Evolutionary conservation across 805 yeast species (phyloP).

Genomic region (Ogataea ganodermae): DNA sequence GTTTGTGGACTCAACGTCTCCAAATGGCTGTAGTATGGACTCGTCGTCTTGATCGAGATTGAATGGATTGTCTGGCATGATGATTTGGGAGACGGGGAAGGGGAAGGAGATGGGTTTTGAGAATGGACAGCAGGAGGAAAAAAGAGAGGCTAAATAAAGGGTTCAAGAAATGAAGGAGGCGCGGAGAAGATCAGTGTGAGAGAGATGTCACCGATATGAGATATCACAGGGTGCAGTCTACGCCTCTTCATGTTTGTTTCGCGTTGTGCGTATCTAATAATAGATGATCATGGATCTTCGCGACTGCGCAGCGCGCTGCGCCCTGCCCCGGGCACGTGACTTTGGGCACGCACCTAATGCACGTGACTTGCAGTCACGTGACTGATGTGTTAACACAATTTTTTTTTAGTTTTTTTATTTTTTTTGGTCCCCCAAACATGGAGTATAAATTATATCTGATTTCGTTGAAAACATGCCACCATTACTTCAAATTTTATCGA

Average conservation of each 20-base stretch:
- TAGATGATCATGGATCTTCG: constrained; percentile 1
- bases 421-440: too few species aligned
- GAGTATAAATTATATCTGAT: too few species aligned
- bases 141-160: too few species aligned
- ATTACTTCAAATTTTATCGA: too few species aligned
- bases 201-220: not conserved
- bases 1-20: not conserved
- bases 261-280: not conserved
- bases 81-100: not conserved
- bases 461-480: too few species aligned
- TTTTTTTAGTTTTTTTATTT: too few species aligned
- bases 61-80: constrained; percentile 17
- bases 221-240: not conserved
- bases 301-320: constrained; percentile 1
- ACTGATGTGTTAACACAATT: too few species aligned
- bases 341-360: too few species aligned
- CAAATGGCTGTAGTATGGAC: constrained; percentile 1
- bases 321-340: not conserved
- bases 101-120: too few species aligned
- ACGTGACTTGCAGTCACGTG: too few species aligned
- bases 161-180: too few species aligned
- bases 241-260: constrained; percentile 1
- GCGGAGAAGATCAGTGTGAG: not conserved
- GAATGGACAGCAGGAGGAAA: not conserved
- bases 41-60: constrained; percentile 18